Base-by-base conservation (phyloP, 139 green algal species). In the Pseudopediastrum boryanum region DNA sequence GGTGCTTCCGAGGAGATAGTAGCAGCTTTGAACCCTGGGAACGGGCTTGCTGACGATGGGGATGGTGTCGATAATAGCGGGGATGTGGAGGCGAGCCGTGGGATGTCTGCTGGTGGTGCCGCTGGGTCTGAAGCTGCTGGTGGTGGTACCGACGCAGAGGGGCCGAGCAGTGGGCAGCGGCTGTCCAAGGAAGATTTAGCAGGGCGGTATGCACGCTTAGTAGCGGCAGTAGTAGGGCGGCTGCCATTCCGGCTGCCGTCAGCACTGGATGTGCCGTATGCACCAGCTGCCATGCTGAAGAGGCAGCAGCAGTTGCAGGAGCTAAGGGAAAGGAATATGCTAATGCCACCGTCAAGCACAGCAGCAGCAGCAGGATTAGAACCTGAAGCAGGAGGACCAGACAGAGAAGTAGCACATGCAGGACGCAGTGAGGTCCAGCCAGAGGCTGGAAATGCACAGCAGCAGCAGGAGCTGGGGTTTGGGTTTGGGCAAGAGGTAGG, bases 11-110 rank as follows among this genome's bases (percentile, higher is more conserved):
- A n/a, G 10, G 71, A 78, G 38, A 12, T 78, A 10, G 71, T 52
- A 3, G 71, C 71, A 13, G 71, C 71, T 3, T 27, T 78, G 5
- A 78, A 52, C 29, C 54, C 71, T 8, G 71, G 54, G 9, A 69
- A n/a, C n/a, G n/a, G n/a, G n/a, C n/a, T 78, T 78, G 71, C 71
- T 38, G 54, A n/a, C 2, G 71, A n/a, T 46, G 36, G 68, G 36
- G 27, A 59, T 21, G 52, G 52, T 12, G 9, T 56, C 7, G n/a
- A n/a, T 4, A 58, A n/a, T 29, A n/a, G 39, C 27, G 71, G 39
- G 19, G 54, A 52, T 21, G 52, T 54, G 21, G 71, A 52, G 29
- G 65, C 65, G 38, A 54, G 54, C 39, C 43, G 43, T 29, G 52
- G 52, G 2, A 41, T 68, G n/a, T 12, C 56, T 25, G 4, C 27